phyloP scores from a whole-genome alignment of 2,329 filamentous ascomycete species.

The Exutisphaerella laricina region DNA sequence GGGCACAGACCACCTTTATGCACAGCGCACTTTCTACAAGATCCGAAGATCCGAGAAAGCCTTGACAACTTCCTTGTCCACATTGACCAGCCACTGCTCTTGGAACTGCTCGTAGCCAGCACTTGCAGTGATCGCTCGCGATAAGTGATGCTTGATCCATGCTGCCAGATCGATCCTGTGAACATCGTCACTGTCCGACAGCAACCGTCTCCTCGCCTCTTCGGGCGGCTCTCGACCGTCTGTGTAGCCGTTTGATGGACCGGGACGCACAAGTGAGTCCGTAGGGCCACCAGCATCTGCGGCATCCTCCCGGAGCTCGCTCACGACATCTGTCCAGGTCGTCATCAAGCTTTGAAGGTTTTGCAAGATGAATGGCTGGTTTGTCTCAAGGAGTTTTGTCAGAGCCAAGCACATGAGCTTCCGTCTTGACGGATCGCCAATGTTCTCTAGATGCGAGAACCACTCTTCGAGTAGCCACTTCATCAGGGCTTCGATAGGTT shows the following conservation, averaged over 20 bases:
- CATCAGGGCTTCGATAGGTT: slow-evolving; percentile 34
- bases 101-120: slow-evolving; percentile 64
- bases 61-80: slow-evolving; percentile 65
- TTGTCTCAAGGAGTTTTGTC: slow-evolving; percentile 64
- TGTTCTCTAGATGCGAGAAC: slow-evolving; percentile 64
- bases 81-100: slow-evolving; percentile 64
- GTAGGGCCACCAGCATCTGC: slow-evolving; percentile 24
- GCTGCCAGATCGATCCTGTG: slow-evolving; percentile 59
- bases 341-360: slow-evolving; percentile 65
- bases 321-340: slow-evolving; percentile 67
- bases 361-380: slow-evolving; percentile 41
- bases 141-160: slow-evolving; percentile 60
- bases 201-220: slow-evolving; percentile 43
- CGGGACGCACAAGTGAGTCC: slow-evolving; percentile 40
- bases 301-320: slow-evolving; percentile 55
- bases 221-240: slow-evolving; percentile 39
- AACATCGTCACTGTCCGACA: slow-evolving; percentile 59
- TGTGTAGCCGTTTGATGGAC: slow-evolving; percentile 8
- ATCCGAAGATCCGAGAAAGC: slow-evolving; percentile 50
- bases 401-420: slow-evolving; percentile 70
- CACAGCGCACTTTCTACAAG: no score
- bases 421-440: slow-evolving; percentile 58
- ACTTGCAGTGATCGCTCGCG: slow-evolving; percentile 51
- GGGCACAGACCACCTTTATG: no score
- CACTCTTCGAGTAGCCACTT: slow-evolving; percentile 51